These are phyloP conservation scores for Phanerochaete sordida DNA, from an alignment of 768 basidiomycete species.

Conservation along the genomic window DNA sequence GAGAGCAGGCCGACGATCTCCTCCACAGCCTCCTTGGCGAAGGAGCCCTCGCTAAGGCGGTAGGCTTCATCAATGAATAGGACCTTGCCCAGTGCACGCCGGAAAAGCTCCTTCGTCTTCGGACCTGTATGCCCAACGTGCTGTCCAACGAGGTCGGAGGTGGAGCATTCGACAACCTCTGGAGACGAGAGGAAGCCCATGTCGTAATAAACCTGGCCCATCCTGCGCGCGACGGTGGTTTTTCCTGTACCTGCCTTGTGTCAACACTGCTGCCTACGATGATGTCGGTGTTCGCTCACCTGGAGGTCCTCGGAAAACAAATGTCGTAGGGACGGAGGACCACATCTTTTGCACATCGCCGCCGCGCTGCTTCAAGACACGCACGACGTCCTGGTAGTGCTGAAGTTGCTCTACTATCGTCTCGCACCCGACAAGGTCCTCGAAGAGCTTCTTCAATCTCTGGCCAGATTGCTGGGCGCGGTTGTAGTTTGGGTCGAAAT, in stretches of 20 bases:
- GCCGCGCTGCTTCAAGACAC: conserved; percentile 34
- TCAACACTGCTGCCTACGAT: background rate
- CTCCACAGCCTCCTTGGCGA: conserved; percentile 70
- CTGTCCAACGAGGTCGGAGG: conserved; percentile 64
- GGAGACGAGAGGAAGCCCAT: conserved; percentile 46
- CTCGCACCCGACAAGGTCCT: conserved; percentile 60
- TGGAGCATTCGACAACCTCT: conserved; percentile 67
- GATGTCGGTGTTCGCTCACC: conserved; percentile 34
- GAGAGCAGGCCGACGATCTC: conserved; percentile 66
- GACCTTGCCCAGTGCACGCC: conserved; percentile 63
- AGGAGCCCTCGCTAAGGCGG: conserved; percentile 54
- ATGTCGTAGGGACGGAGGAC: conserved; percentile 53
- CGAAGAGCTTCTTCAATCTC: conserved; percentile 55
- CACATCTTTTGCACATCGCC: conserved; percentile 44
- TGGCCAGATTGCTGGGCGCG: conserved; percentile 42
- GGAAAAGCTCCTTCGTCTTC: conserved; percentile 55
- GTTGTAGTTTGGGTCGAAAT: conserved; percentile 62
- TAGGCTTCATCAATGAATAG: conserved; percentile 76
- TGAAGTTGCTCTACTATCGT: conserved; percentile 46
- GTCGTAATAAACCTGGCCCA: conserved; percentile 60
- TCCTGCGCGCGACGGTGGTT: conserved; percentile 58
- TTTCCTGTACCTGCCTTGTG: conserved; percentile 52
- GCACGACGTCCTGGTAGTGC: conserved; percentile 50
- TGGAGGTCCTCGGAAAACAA: conserved; percentile 72
- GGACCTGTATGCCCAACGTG: conserved; percentile 74